Evolutionary conservation across 768 basidiomycete species (phyloP).

Genomic region (Boletus eberwhitei): DNA sequence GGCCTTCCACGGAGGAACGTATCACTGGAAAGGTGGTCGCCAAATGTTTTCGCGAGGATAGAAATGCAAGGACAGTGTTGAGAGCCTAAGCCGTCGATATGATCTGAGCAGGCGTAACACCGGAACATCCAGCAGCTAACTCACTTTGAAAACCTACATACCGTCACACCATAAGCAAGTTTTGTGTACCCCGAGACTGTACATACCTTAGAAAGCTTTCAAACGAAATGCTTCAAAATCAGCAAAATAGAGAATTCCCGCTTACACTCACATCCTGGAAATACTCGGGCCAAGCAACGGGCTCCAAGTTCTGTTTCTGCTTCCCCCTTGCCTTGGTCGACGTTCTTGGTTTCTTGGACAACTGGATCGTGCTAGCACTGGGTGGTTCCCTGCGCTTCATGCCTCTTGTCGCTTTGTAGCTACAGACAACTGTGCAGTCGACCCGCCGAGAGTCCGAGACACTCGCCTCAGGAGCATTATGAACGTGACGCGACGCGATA

Average conservation of each 20-base stretch:
- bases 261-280: conserved; percentile 46
- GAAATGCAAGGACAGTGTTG: conserved; percentile 86
- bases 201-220: conserved; percentile 63
- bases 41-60: conserved; percentile 75
- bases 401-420: neutral
- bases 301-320: conserved; percentile 6
- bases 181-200: too few relatives aligned
- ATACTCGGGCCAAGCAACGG: conserved; percentile 55
- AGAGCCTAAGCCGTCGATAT: conserved; percentile 52
- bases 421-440: too few relatives aligned
- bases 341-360: conserved; percentile 17
- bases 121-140: neutral
- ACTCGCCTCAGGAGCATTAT: neutral
- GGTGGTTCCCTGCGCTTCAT: conserved; percentile 17
- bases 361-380: neutral
- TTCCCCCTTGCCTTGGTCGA: conserved; percentile 16
- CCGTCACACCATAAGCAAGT: neutral
- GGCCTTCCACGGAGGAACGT: conserved; percentile 73
- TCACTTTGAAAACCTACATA: conserved; percentile 44
- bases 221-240: conserved; percentile 1
- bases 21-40: conserved; percentile 77
- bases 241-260: neutral
- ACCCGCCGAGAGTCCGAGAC: neutral
- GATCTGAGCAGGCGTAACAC: neutral
- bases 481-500: conserved; percentile 21